Evolutionary conservation across 2,329 filamentous ascomycete species (phyloP).

Genomic region (Coniochaeta ligniaria): DNA sequence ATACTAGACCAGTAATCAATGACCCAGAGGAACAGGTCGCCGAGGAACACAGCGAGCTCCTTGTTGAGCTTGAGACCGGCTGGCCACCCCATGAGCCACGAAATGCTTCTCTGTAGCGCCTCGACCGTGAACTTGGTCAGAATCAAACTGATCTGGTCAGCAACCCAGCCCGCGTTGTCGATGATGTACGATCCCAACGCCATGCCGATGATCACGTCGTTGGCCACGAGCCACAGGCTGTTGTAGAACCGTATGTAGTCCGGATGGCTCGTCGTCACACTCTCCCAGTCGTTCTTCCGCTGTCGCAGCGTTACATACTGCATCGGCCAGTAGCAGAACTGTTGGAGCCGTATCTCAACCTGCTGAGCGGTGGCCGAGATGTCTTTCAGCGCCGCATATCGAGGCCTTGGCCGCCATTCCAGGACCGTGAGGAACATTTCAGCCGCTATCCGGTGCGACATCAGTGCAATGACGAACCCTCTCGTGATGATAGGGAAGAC

Average conservation of each 20-base stretch:
- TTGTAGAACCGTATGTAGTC: conserved; percentile 99
- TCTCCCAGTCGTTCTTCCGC: conserved; percentile 88
- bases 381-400: conserved; percentile 83
- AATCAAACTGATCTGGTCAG: conserved; percentile 67
- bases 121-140: conserved; percentile 80
- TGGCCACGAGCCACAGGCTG: conserved; percentile 94
- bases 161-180: conserved; percentile 83
- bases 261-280: conserved; percentile 87
- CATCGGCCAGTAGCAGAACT: conserved; percentile 98
- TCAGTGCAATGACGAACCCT: conserved; percentile 68
- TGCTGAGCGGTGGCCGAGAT: conserved; percentile 95
- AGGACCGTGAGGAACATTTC: conserved; percentile 73
- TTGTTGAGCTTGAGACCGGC: conserved; percentile 92
- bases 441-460: conserved; percentile 72
- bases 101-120: conserved; percentile 80
- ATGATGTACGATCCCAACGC: conserved; percentile 95
- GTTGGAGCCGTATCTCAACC: conserved; percentile 91
- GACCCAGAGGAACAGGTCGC: conserved; percentile 95
- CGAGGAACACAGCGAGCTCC: conserved; percentile 87
- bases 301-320: conserved; percentile 90
- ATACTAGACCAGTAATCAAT: conserved; percentile 94
- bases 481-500: conserved; percentile 69
- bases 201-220: conserved; percentile 98
- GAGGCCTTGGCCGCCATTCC: conserved; percentile 76
- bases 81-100: conserved; percentile 93